Evolutionary conservation across 148 eudicot genomes (phyloP).

Genomic region (Amaranthus palmeri): DNA sequence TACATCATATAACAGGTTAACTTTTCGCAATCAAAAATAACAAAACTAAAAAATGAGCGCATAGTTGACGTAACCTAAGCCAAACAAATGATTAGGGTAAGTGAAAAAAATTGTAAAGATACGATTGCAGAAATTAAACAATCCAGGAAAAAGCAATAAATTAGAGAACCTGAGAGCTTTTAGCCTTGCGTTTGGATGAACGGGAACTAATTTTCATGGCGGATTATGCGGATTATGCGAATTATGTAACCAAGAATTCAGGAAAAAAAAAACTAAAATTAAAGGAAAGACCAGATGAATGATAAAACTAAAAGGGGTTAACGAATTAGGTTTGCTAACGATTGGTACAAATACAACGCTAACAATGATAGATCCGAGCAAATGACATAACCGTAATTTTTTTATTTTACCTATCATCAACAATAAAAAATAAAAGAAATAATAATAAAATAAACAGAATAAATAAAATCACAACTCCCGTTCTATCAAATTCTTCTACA

Average conservation of each 20-base stretch:
- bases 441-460: too few species aligned
- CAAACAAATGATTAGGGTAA: neutral
- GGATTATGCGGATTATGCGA: neutral
- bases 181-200: slow-evolving; percentile 39
- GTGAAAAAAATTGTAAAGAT: neutral
- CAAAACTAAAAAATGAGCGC: neutral
- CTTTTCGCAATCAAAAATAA: neutral
- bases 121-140: slow-evolving; percentile 1
- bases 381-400: too few species aligned
- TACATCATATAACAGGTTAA: too few species aligned
- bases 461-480: too few species aligned
- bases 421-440: too few species aligned
- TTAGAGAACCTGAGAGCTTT: slow-evolving; percentile 45
- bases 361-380: too few species aligned
- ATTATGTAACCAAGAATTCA: neutral
- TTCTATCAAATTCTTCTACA: too few species aligned
- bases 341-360: neutral
- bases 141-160: neutral
- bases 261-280: neutral
- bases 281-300: neutral
- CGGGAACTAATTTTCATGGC: slow-evolving; percentile 23
- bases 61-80: neutral
- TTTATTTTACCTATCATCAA: too few species aligned
- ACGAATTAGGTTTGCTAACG: neutral
- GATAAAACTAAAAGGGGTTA: neutral